Base-by-base conservation (phyloP, 106 monocot genomes). In the Gastrodia elata region DNA sequence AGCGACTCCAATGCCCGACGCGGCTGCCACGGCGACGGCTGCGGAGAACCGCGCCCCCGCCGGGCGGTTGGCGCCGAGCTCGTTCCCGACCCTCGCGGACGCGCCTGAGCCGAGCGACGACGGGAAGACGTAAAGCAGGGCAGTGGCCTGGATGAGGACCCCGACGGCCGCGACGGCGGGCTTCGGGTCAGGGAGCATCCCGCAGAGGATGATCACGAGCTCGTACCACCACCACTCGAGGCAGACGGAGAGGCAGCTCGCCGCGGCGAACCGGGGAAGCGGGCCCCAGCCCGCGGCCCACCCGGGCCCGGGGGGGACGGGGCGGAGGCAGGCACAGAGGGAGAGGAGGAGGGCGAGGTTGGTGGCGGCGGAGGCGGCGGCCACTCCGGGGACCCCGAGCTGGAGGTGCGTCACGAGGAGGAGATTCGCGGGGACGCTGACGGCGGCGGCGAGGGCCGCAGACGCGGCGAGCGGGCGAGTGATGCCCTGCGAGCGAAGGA, bases 141-240 rank as follows among this genome's bases (percentile, higher is more conserved):
- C 72, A 8, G 81, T 80, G 35, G 80, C 75, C 58, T 80, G 80
- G 8, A 80, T 80, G 10, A 80, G 44, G 0, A 80, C 80, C 15
- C 80, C 80, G 57, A 80, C 71, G 28, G 80, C n/a, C 2, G 81
- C 81, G 5, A 81, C 71, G 8, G 81, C 75, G 1, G 81, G 76
- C 11, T 72, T 81, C 24, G 81, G 81, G 27, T 81, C 52, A 0
- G 71, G 65, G 4, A 81, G 81, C 11, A 81, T 64, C 15, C 81
- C 81, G 61, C 81, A 81, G 20, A 81, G 71, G 0, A 81, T 25
- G 16, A 81, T 81, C 71, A 81, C 76, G 5, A 81, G 64, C 72
- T 81, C 81, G 72, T 81, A 81, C 81, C 81, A 81, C 81, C 81
- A 81, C 81, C 81, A 81, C 72, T 81, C 81, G 36, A 81, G 76